Base-by-base conservation (phyloP, 331 rosid species). In the Quercus lobata region DNA sequence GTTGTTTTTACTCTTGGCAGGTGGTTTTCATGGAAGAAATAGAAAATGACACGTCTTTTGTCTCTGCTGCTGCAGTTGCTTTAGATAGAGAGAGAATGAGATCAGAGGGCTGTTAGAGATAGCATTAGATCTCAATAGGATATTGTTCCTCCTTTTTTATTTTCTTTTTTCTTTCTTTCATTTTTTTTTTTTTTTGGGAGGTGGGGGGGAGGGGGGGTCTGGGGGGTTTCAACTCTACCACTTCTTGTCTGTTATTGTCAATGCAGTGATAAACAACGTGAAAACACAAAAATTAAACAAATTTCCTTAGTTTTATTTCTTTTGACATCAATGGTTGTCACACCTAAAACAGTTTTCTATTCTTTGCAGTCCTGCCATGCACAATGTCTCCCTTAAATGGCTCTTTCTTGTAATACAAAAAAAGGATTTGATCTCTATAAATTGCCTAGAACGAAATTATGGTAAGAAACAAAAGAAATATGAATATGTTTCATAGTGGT, bases 201-300 rank as follows among this genome's bases (percentile, higher is more conserved):
- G 10, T 2, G 44, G 10, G 12, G 3, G 3, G 46, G 46, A 3
- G 46, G 11, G 11, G 46, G 3, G 46, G 3, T 19, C 29, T 27
- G 29, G 29, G 29, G 29, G 3, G 73, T 52, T 58, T 35, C 73
- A 30, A 62, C 69, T 83, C 72, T 57, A n/a, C n/a, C 52, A 10
- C 71, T 61, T 73, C 75, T 78, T 69, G 53, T 81, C 82, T 85
- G 80, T 81, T 81, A 60, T 80, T 88, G 98, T 84, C 90, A 89
- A 81, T 82, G 91, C 87, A 86, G 87, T 86, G 82, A 85, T 89
- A 77, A 88, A 83, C 90, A 85, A 80, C 85, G 71, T 61, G 69
- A 76, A 83, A 70, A 79, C 76, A 79, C 53, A 72, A 86, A 83
- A 78, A 75, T 53, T 24, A 68, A 81, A 76, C 74, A 80, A 77